Evolutionary conservation across 768 basidiomycete genomes (phyloP).

Genomic region (Dentipellis fragilis): DNA sequence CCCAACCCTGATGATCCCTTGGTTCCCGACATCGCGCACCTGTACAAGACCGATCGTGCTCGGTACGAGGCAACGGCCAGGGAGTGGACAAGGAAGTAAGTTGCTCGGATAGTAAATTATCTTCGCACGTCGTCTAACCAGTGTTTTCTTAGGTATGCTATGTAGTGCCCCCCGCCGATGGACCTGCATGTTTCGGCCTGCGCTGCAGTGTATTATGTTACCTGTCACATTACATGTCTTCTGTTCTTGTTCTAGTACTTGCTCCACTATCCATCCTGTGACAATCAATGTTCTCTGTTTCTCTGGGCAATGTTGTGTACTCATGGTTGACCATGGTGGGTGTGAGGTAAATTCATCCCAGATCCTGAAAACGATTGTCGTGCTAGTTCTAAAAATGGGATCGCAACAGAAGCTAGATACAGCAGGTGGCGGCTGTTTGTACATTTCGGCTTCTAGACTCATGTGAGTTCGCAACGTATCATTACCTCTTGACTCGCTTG

Average conservation of each 20-base stretch:
- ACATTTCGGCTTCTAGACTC: no score
- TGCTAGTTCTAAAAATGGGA: no score
- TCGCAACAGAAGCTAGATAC: no score
- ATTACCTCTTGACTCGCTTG: no score
- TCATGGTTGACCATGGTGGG: neutral
- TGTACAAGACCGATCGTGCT: slow-evolving; percentile 98
- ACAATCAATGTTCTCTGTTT: neutral
- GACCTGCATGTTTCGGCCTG: neutral
- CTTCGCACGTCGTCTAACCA: slow-evolving; percentile 1
- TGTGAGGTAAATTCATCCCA: no score
- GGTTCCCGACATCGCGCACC: slow-evolving; percentile 95
- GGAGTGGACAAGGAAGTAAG: slow-evolving; percentile 99
- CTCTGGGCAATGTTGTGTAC: neutral
- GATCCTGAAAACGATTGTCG: no score
- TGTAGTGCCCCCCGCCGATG: slow-evolving; percentile 5
- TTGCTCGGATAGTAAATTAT: neutral
- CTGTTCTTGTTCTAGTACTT: neutral
- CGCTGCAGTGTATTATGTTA: neutral
- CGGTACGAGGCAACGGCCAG: slow-evolving; percentile 96
- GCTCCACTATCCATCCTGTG: neutral
- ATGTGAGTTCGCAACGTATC: no score
- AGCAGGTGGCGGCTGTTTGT: no score
- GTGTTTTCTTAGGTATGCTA: slow-evolving; percentile 10
- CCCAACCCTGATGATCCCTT: slow-evolving; percentile 99
- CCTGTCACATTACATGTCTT: neutral